These are phyloP conservation scores for Gentiana dahurica DNA, from an alignment of 257 asterid species.

Conservation along the genomic window DNA sequence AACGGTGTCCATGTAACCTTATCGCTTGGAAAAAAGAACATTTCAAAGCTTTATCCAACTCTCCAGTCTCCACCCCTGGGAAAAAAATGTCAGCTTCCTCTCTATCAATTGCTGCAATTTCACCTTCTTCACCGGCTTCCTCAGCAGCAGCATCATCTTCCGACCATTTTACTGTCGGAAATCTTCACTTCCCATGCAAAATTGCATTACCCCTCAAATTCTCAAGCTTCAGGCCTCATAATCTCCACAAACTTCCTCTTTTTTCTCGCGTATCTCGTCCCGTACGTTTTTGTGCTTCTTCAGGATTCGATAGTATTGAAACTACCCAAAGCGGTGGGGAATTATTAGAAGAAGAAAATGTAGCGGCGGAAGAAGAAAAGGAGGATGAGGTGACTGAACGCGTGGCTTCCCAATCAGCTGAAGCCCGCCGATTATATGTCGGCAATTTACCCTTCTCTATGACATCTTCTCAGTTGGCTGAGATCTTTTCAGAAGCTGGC, in stretches of 20 bases:
- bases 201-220: constrained; percentile 4
- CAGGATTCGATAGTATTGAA: constrained; percentile 30
- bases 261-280: constrained; percentile 5
- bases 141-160: constrained; percentile 11
- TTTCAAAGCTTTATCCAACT: too few species aligned
- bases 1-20: too few species aligned
- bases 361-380: constrained; percentile 21
- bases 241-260: constrained; percentile 1
- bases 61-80: too few species aligned
- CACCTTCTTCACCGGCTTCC: constrained; percentile 21
- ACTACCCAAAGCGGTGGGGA: constrained; percentile 13
- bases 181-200: constrained; percentile 9
- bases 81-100: constrained; percentile 42
- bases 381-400: constrained; percentile 21
- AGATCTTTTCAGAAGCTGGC: constrained; percentile 79
- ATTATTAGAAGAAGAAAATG: constrained; percentile 15
- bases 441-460: constrained; percentile 83
- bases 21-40: too few species aligned
- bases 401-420: constrained; percentile 27
- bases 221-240: constrained; percentile 1
- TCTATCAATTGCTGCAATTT: constrained; percentile 38
- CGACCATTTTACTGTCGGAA: constrained; percentile 9
- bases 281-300: constrained; percentile 16
- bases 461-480: constrained; percentile 68
- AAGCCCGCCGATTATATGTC: constrained; percentile 63